phyloP scores from a whole-genome alignment of 306 rosid species.

The Lathyrus oleraceus region DNA sequence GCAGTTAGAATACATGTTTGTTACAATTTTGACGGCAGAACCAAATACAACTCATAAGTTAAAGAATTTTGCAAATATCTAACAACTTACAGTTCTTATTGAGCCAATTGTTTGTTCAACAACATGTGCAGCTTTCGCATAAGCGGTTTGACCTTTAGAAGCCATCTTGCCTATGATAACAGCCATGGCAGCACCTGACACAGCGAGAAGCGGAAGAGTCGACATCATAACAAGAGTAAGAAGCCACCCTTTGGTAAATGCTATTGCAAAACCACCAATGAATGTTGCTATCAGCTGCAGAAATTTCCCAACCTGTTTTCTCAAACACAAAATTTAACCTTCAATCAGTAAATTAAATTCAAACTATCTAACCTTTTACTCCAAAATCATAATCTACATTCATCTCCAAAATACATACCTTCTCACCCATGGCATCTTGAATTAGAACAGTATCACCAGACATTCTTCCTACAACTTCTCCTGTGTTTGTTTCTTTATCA shows the following conservation, averaged over 20 bases:
- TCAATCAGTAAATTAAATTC: constrained; percentile 5
- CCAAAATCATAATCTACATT: neutral
- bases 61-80: too few species aligned
- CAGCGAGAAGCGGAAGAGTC: constrained; percentile 72
- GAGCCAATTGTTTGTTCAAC: too few species aligned
- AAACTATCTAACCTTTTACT: neutral
- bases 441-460: too few species aligned
- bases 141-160: constrained; percentile 71
- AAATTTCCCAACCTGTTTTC: constrained; percentile 75
- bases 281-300: constrained; percentile 70
- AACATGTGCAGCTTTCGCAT: constrained; percentile 72
- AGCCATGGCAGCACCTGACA: constrained; percentile 67
- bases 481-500: constrained; percentile 83
- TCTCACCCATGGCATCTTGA: too few species aligned
- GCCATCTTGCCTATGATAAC: constrained; percentile 57
- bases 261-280: constrained; percentile 65
- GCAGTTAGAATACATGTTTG: too few species aligned
- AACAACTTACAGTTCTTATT: too few species aligned
- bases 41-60: too few species aligned
- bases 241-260: constrained; percentile 86
- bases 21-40: too few species aligned
- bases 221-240: constrained; percentile 77
- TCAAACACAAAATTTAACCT: neutral
- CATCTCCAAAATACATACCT: too few species aligned
- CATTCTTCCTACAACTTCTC: constrained; percentile 94